These are phyloP conservation scores for Hanseniaspora guilliermondii DNA, from an alignment of 805 yeast genomes.

Conservation along the genomic window DNA sequence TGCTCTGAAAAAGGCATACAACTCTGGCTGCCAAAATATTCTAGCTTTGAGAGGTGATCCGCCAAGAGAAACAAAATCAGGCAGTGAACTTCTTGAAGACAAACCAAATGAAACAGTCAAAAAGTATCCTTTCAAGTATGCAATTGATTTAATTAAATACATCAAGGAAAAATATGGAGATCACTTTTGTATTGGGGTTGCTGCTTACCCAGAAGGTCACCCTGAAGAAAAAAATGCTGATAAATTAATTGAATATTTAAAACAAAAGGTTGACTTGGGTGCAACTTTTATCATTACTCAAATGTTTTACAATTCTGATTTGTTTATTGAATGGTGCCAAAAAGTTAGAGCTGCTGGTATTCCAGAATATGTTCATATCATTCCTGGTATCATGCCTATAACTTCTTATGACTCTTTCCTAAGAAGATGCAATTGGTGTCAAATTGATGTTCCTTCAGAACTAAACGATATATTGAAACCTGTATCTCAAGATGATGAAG, in stretches of 20 bases:
- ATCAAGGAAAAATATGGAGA: conserved; percentile 69
- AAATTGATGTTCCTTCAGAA: conserved; percentile 62
- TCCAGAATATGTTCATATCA: conserved; percentile 53
- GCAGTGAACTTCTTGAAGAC: conserved; percentile 13
- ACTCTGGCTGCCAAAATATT: conserved; percentile 89
- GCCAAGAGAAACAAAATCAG: conserved; percentile 50
- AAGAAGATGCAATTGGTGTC: conserved; percentile 92
- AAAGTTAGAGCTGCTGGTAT: conserved; percentile 60
- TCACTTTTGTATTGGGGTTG: conserved; percentile 89
- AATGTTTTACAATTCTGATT: conserved; percentile 90
- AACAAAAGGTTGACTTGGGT: conserved; percentile 86
- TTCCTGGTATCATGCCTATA: conserved; percentile 98
- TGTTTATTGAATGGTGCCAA: conserved; percentile 71
- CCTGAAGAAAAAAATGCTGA: conserved; percentile 53
- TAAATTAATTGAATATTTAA: conserved; percentile 47
- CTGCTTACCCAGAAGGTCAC: conserved; percentile 96
- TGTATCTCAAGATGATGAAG: conserved; percentile 77
- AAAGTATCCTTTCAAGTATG: conserved; percentile 60
- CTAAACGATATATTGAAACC: conserved; percentile 63
- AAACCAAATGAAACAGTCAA: conserved; percentile 24
- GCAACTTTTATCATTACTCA: conserved; percentile 91
- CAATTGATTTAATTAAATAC: conserved; percentile 71
- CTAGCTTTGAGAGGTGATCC: conserved; percentile 94
- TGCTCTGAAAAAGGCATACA: conserved; percentile 73
- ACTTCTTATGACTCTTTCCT: conserved; percentile 86